phyloP scores from a whole-genome alignment of 225 moss, liverwort and hornwort genomes.

The Ulota crispa region DNA sequence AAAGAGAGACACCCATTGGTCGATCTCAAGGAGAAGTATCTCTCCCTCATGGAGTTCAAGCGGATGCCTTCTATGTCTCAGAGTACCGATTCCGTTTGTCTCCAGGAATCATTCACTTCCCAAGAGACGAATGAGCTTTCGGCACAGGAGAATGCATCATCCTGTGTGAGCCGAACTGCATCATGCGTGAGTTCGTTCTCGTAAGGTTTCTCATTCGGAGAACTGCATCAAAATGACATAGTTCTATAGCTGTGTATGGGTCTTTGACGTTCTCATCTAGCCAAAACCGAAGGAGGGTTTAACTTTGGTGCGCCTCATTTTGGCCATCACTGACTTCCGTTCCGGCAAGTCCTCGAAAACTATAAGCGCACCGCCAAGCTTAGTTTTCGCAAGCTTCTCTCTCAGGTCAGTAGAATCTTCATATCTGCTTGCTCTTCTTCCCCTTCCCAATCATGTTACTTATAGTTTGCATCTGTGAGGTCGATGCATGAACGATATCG shows the following conservation, averaged over 20 bases:
- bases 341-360: neutral
- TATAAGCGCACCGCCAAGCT: conserved; percentile 1
- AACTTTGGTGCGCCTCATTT: conserved; percentile 2
- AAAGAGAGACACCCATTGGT: conserved; percentile 73
- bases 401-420: conserved; percentile 21
- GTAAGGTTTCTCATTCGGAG: neutral
- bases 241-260: conserved; percentile 8
- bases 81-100: conserved; percentile 8
- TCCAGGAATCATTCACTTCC: conserved; percentile 12
- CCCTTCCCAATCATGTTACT: neutral
- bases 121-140: conserved; percentile 21
- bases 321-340: neutral
- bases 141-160: conserved; percentile 11
- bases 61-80: conserved; percentile 28
- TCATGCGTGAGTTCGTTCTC: neutral
- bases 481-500: neutral
- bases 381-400: conserved; percentile 11
- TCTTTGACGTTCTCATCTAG: conserved; percentile 4
- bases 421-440: neutral
- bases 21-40: conserved; percentile 60
- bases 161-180: conserved; percentile 23
- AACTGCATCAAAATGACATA: conserved; percentile 1
- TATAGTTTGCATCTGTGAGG: neutral
- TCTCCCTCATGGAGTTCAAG: conserved; percentile 51
- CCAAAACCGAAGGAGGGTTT: neutral